These are phyloP conservation scores for Taiozyma sp. DNA, from an alignment of 1,139 yeast genomes.

Conservation along the genomic window DNA sequence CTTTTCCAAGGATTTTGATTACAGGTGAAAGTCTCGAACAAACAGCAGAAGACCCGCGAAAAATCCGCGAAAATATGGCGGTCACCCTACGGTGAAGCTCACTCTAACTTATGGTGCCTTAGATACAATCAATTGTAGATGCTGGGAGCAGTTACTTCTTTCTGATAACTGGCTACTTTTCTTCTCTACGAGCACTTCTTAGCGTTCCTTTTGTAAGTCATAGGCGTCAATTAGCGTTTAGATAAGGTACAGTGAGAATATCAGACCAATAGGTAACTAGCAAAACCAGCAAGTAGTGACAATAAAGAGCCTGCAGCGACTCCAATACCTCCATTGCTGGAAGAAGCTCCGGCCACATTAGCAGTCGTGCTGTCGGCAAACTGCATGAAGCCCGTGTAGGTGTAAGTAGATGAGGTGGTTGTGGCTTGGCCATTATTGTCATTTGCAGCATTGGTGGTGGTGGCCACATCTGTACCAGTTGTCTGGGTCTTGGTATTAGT, in stretches of 20 bases:
- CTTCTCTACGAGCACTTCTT: neutral
- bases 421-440: neutral
- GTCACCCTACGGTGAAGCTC: neutral
- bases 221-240: neutral
- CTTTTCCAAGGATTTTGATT: conserved; percentile 4
- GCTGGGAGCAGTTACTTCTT: neutral
- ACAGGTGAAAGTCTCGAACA: neutral
- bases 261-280: neutral
- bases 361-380: conserved; percentile 1
- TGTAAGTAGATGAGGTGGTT: conserved; percentile 1
- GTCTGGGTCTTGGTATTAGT: too few relatives aligned
- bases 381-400: conserved; percentile 17
- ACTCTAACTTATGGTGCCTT: neutral
- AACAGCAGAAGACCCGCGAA: neutral
- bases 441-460: conserved; percentile 12
- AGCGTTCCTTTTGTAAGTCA: neutral
- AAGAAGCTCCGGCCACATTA: neutral
- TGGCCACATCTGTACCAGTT: conserved; percentile 13
- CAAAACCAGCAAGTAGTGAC: neutral
- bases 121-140: neutral
- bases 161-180: neutral
- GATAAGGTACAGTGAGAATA: neutral
- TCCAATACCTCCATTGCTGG: neutral
- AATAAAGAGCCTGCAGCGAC: neutral
- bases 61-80: neutral